These are phyloP conservation scores for Penicillium roqueforti DNA, from an alignment of 495 filamentous ascomycete genomes.

Conservation along the genomic window DNA sequence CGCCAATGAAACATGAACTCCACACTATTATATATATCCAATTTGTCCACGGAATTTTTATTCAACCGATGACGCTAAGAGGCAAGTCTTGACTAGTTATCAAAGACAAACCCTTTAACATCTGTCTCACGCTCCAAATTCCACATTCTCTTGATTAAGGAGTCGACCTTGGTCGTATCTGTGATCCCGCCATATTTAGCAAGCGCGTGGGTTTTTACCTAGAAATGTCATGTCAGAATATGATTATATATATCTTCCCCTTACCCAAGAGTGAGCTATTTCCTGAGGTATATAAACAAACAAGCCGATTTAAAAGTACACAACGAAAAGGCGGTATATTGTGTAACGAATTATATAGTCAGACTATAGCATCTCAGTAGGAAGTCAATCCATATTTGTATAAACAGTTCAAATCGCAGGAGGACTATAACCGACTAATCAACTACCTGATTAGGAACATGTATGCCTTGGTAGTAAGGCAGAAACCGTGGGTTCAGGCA, in stretches of 20 bases:
- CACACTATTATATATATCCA: background rate
- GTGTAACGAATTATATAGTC: background rate
- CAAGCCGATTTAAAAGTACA: background rate
- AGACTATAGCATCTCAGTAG: background rate
- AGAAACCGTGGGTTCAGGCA: background rate
- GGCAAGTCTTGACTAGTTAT: background rate
- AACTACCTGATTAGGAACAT: background rate
- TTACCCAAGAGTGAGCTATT: background rate
- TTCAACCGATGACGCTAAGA: background rate
- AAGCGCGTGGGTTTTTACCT: conserved; percentile 24
- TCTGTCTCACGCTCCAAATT: conserved; percentile 23
- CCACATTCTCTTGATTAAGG: conserved; percentile 26
- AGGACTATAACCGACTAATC: background rate
- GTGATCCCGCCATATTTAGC: conserved; percentile 26
- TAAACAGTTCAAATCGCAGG: background rate
- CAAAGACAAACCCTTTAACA: conserved; percentile 25
- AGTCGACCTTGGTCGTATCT: conserved; percentile 18
- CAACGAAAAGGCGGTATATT: background rate
- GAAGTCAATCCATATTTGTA: background rate
- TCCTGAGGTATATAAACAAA: background rate
- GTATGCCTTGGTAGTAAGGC: background rate
- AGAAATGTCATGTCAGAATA: conserved; percentile 1
- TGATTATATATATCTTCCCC: background rate
- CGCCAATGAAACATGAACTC: background rate
- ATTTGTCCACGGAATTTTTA: background rate